Evolutionary conservation across 345 rosid species (phyloP).

Genomic region (Heritiera fomes): DNA sequence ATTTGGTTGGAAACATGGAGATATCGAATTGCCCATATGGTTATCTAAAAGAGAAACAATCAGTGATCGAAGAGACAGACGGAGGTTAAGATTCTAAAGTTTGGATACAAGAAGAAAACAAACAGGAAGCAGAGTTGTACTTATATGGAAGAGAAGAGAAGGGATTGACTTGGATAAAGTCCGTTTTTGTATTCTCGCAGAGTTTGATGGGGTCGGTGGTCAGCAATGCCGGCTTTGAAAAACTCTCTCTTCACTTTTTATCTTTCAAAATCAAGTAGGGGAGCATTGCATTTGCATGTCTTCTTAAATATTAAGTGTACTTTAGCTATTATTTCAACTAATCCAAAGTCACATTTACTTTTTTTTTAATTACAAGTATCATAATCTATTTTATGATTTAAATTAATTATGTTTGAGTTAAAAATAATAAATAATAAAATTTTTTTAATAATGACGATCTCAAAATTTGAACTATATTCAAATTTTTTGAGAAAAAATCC

Average conservation of each 20-base stretch:
- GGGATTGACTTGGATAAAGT: constrained; percentile 28
- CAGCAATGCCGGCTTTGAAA: constrained; percentile 58
- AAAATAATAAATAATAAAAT: no score
- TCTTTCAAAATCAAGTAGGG: not conserved
- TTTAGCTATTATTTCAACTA: no score
- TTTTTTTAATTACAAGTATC: no score
- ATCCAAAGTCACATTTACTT: no score
- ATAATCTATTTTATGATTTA: no score
- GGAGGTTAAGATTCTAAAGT: not conserved
- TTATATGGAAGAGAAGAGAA: not conserved
- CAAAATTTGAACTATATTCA: no score
- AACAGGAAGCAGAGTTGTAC: not conserved
- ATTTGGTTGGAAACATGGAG: constrained; percentile 39
- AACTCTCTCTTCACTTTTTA: not conserved
- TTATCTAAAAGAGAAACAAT: not conserved
- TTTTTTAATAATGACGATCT: no score
- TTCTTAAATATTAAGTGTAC: no score
- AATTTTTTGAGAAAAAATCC: no score
- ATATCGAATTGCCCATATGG: constrained; percentile 43
- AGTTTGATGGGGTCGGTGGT: constrained; percentile 44
- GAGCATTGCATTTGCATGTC: not conserved
- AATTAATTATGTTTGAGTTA: no score
- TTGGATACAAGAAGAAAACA: not conserved
- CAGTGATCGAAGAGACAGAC: not conserved
- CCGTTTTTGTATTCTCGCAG: constrained; percentile 9